A percentile compares a stretch with the other conserved stretches of the same genome.
Evolutionary conservation across 1,139 yeast species (phyloP).

Genomic region (Candida sp.): DNA sequence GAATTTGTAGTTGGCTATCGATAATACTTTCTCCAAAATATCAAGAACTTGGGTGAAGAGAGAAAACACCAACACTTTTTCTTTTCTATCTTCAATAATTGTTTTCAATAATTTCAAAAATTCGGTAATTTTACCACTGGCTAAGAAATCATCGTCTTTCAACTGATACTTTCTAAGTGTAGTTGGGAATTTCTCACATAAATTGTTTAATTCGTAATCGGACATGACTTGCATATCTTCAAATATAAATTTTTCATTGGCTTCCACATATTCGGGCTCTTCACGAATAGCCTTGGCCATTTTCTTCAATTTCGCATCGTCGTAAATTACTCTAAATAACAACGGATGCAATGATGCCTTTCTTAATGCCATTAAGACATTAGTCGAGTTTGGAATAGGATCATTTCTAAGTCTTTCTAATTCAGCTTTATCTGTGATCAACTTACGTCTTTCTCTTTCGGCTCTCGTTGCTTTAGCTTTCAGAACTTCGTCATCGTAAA

Average conservation of each 20-base stretch:
- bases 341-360: constrained; percentile 78
- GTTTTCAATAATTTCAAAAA: constrained; percentile 57
- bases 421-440: constrained; percentile 36
- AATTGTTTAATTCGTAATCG: constrained; percentile 77
- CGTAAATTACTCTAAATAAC: constrained; percentile 59
- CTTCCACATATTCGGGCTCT: constrained; percentile 75
- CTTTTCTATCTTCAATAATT: constrained; percentile 60
- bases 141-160: constrained; percentile 55
- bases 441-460: constrained; percentile 49
- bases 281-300: constrained; percentile 81
- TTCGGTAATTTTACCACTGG: constrained; percentile 73
- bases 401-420: constrained; percentile 31
- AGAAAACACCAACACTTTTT: constrained; percentile 81
- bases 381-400: constrained; percentile 41
- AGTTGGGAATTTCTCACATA: constrained; percentile 71
- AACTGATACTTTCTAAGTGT: constrained; percentile 56
- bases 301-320: constrained; percentile 46
- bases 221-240: constrained; percentile 98
- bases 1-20: constrained; percentile 65
- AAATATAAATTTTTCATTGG: constrained; percentile 68
- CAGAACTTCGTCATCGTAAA: constrained; percentile 59
- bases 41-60: constrained; percentile 91
- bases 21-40: constrained; percentile 74
- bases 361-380: constrained; percentile 66
- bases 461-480: constrained; percentile 41